phyloP scores from a whole-genome alignment of 2,329 filamentous ascomycete genomes.

The Mycocentrospora acerina region DNA sequence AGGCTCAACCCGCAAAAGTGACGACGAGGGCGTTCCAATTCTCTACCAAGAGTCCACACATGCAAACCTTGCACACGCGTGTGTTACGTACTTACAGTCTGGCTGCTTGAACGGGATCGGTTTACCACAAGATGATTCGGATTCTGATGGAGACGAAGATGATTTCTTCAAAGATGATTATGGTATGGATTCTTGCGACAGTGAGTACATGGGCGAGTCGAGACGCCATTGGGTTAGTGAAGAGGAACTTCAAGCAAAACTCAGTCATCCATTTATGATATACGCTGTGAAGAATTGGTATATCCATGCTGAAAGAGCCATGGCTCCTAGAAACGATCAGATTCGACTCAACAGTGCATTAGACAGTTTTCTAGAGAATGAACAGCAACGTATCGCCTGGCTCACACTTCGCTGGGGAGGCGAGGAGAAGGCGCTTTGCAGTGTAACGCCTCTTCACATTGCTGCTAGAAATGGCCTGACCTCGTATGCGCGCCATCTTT shows the following conservation, averaged over 20 bases:
- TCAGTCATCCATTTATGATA: conserved; percentile 7
- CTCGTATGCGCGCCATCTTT: conserved; percentile 1
- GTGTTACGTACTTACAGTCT: conserved; percentile 12
- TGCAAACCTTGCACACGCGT: conserved; percentile 9
- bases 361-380: conserved; percentile 5
- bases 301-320: conserved; percentile 7
- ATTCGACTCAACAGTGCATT: conserved; percentile 4
- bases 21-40: conserved; percentile 6
- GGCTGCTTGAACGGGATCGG: conserved; percentile 14
- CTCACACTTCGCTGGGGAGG: conserved; percentile 8
- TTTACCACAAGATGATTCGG: too few relatives aligned
- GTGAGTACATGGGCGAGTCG: not conserved
- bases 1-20: conserved; percentile 3
- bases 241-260: conserved; percentile 1
- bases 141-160: too few relatives aligned
- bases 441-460: conserved; percentile 10
- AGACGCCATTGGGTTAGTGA: not conserved
- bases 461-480: conserved; percentile 7
- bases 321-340: conserved; percentile 1
- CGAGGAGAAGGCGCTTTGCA: not conserved
- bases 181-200: not conserved
- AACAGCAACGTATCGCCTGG: conserved; percentile 2
- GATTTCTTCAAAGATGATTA: not conserved
- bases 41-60: conserved; percentile 11
- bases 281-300: conserved; percentile 14